Percentiles rank a stretch among this genome's conserved stretches.
phyloP scores from a whole-genome alignment of 2,329 filamentous ascomycete genomes.

The Nemania diffusa region DNA sequence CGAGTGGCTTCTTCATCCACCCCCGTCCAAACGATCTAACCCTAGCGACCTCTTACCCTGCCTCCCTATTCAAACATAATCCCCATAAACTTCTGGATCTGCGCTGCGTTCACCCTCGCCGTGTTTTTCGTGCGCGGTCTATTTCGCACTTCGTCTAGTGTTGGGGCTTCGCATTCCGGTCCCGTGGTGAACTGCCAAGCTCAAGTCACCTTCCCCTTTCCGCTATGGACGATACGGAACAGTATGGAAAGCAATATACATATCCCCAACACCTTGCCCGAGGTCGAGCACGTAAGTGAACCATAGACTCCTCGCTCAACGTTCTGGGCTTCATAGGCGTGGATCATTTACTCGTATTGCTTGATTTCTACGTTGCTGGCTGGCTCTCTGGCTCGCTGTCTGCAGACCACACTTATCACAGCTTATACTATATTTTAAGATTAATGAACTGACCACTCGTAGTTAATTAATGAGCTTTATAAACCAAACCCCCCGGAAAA shows the following conservation, averaged over 20 bases:
- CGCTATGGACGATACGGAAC: slow-evolving; percentile 42
- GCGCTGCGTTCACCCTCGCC: slow-evolving; percentile 1
- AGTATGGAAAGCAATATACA: slow-evolving; percentile 43
- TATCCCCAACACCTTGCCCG: slow-evolving; percentile 43
- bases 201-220: slow-evolving; percentile 32
- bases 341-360: neutral
- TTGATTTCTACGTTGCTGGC: neutral
- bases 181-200: slow-evolving; percentile 21
- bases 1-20: neutral
- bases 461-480: slow-evolving; percentile 65
- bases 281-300: slow-evolving; percentile 45
- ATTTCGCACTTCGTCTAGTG: slow-evolving; percentile 11
- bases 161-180: slow-evolving; percentile 11
- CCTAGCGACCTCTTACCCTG: neutral
- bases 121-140: neutral
- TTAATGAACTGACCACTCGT: slow-evolving; percentile 14
- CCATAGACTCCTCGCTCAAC: neutral
- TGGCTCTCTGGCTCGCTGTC: neutral
- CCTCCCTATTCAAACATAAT: neutral
- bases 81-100: neutral
- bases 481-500: slow-evolving; percentile 60
- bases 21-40: neutral
- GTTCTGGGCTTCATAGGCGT: neutral
- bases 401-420: neutral
- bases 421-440: neutral